Percentiles rank a stretch among this genome's conserved stretches.
Conservation (phyloP, 352 stramenopile species). For the Pythium biforme region DNA sequence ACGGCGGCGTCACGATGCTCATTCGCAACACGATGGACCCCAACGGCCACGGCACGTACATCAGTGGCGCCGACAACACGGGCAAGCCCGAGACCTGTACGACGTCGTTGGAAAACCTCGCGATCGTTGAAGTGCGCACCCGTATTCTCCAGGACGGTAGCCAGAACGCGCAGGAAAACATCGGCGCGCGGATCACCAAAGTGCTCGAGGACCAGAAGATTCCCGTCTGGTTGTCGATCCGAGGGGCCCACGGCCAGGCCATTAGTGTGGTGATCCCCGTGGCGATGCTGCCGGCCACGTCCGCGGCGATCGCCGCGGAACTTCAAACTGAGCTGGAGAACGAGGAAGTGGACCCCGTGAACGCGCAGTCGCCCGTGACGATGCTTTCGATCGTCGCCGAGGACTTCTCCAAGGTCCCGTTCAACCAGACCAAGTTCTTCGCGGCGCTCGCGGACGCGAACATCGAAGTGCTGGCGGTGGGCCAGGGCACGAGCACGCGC, state of each 20-base stretch:
- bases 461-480: constrained; percentile 73
- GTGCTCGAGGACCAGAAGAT: constrained; percentile 60
- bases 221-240: constrained; percentile 79
- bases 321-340: constrained; percentile 59
- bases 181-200: constrained; percentile 74
- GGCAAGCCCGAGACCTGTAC: constrained; percentile 73
- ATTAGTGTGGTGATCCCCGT: constrained; percentile 74
- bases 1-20: constrained; percentile 77
- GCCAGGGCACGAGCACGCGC: constrained; percentile 75
- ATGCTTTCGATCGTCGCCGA: constrained; percentile 85
- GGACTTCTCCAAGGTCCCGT: constrained; percentile 69
- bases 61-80: constrained; percentile 56
- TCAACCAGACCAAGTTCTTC: constrained; percentile 80
- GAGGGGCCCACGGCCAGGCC: constrained; percentile 74
- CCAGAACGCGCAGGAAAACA: constrained; percentile 56
- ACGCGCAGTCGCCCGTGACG: constrained; percentile 67
- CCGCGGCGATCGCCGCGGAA: constrained; percentile 49
- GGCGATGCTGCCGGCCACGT: constrained; percentile 33
- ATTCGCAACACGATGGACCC: constrained; percentile 86
- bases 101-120: constrained; percentile 79
- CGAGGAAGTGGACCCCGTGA: constrained; percentile 71
- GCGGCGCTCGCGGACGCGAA: constrained; percentile 59
- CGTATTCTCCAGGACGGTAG: constrained; percentile 73
- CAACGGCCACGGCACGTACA: constrained; percentile 77
- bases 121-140: constrained; percentile 78